phyloP scores from a whole-genome alignment of 116 monocot genomes.

The Phalaenopsis hybrid region DNA sequence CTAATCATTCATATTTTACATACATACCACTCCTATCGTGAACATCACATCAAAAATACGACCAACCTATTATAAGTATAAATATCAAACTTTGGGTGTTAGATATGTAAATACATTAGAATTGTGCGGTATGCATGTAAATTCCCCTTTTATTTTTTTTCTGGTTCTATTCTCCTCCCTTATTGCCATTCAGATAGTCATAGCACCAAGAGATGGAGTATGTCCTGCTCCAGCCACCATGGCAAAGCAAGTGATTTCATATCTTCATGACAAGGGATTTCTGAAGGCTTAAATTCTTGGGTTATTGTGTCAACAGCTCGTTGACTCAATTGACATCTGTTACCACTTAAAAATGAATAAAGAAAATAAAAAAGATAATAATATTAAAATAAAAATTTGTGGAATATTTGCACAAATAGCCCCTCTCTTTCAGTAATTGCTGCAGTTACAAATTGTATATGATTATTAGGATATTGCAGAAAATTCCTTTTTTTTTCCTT shows the following conservation, averaged over 20 bases:
- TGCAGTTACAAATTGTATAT: background rate
- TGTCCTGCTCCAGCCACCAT: constrained; percentile 59
- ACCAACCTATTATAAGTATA: too few relatives aligned
- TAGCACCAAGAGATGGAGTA: constrained; percentile 39
- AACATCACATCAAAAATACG: too few relatives aligned
- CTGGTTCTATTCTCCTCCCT: background rate
- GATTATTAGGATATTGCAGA: too few relatives aligned
- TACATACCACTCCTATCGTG: too few relatives aligned
- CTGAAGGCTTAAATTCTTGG: constrained; percentile 20
- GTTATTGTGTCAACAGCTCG: background rate
- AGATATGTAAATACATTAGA: too few relatives aligned
- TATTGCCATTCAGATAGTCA: constrained; percentile 41
- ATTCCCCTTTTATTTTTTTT: background rate
- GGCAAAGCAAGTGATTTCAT: constrained; percentile 71
- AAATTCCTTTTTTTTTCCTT: background rate
- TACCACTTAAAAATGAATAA: background rate
- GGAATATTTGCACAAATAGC: background rate
- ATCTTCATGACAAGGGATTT: constrained; percentile 56
- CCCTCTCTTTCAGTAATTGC: background rate
- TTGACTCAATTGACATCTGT: background rate
- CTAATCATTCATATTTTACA: too few relatives aligned
- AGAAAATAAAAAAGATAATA: background rate
- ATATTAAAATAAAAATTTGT: background rate
- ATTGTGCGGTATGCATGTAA: too few relatives aligned
- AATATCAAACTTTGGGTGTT: too few relatives aligned